Evolutionary conservation across 768 basidiomycete genomes (phyloP), one percentile per base, ranked within the genome.

Genomic region (Lactarius sanguifluus): DNA sequence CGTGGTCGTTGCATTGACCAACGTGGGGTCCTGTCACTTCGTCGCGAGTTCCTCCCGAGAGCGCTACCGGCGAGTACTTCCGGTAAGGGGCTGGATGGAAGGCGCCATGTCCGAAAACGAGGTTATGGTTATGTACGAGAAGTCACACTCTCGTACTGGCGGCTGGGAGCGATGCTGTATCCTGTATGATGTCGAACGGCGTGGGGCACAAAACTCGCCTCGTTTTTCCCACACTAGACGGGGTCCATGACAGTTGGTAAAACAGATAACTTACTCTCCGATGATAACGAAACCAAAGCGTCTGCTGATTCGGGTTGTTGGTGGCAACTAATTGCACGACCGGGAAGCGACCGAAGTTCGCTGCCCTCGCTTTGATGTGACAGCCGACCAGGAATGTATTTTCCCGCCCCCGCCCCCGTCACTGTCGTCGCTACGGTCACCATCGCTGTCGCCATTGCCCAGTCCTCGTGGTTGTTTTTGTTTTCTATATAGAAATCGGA

Each of bases 261-360:
- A 45, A 61, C 34, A 18, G 38, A 40, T 30, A 45, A 30, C 38
- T 45, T 41, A 5, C 45, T 61, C 59, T 45, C 59, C 40, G 40
- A 61, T 13, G 43, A 60, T 47, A 59, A 59, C 43, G 58, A 59
- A 57, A 64, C 58, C 43, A 64, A 50, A 59, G 58, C 45, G 64
- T 58, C 47, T 64, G 52, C 28, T 43, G 41, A 59, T 52, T 50
- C 50, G 47, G 50, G 41, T 50, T 34, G 61, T 32, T 28, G 38
- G 56, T 66, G 60, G 60, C 60, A 57, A 66, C 54, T 36, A 66
- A 47, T 55, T 16, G 54, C 61, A 28, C 64, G 60, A 52, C 57
- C 55, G 55, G 54, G 47, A 59, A 28, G 36, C 41, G 45, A 64
- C 28, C 28, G 54, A 41, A 61, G 41, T 43, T 54, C 25, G 34